Conservation (phyloP, 2,329 filamentous ascomycete genomes). For the Penicillium glabrum region DNA sequence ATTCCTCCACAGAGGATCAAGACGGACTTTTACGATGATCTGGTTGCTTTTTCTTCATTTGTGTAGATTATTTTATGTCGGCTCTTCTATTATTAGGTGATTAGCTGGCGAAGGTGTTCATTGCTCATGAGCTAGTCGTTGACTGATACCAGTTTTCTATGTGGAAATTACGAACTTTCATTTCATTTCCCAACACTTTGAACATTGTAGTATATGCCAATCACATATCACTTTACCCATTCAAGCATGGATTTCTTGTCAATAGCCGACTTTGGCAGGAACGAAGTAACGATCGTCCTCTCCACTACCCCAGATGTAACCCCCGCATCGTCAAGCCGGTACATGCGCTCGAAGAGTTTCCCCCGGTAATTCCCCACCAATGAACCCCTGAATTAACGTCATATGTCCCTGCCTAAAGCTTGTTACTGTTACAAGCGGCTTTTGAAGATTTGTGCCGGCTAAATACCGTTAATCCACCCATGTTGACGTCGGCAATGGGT, state of each 20-base stretch:
- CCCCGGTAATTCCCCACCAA: conserved; percentile 5
- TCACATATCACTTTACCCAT: background rate
- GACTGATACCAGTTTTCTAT: conserved; percentile 17
- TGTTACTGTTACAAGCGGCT: conserved; percentile 4
- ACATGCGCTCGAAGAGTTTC: background rate
- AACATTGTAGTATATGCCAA: background rate
- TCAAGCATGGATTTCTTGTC: background rate
- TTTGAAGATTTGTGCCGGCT: conserved; percentile 8
- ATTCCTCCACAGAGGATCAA: conserved; percentile 1
- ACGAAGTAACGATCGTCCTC: conserved; percentile 11
- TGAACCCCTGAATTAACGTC: background rate
- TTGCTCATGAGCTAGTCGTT: conserved; percentile 3
- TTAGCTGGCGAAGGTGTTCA: background rate
- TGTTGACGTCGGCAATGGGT: background rate
- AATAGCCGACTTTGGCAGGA: conserved; percentile 14
- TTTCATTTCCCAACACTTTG: background rate
- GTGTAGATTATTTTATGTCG: conserved; percentile 24
- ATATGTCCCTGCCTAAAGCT: background rate
- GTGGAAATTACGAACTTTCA: background rate
- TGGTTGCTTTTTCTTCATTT: conserved; percentile 10
- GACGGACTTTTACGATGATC: conserved; percentile 15
- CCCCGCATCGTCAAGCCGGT: conserved; percentile 13
- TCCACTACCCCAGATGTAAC: conserved; percentile 18
- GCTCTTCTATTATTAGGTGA: background rate
- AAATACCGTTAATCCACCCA: conserved; percentile 8